Conservation (phyloP, 2,329 filamentous ascomycete species). For the Aspergillus neotritici region DNA sequence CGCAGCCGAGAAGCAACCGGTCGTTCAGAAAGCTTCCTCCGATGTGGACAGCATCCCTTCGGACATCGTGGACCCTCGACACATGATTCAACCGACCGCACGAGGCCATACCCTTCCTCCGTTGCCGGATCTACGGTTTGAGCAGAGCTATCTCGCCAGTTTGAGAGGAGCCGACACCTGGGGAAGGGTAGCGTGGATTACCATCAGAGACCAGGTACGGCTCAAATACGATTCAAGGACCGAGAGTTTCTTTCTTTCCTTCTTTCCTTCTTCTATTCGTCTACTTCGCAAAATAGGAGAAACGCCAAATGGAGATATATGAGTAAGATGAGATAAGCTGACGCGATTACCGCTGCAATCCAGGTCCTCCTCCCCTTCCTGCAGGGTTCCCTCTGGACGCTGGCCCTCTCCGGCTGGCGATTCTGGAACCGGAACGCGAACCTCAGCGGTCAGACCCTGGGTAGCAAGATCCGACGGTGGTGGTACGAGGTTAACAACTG, state of each 20-base stretch:
- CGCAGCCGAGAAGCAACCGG: constrained; percentile 59
- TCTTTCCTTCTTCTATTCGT: too few species aligned
- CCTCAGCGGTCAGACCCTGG: constrained; percentile 69
- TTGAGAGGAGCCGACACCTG: constrained; percentile 73
- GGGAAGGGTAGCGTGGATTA: constrained; percentile 78
- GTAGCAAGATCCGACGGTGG: constrained; percentile 76
- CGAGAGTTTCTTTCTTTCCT: too few species aligned
- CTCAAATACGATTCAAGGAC: background rate
- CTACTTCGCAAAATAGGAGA: too few species aligned
- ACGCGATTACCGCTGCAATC: background rate
- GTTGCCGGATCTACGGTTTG: constrained; percentile 79
- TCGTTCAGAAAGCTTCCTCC: constrained; percentile 46
- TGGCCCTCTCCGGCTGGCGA: constrained; percentile 80
- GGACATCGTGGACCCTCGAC: constrained; percentile 40
- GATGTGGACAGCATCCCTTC: constrained; percentile 44
- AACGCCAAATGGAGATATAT: too few species aligned
- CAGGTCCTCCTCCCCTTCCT: constrained; percentile 79
- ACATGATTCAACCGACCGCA: constrained; percentile 30
- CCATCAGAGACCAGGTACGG: constrained; percentile 75
- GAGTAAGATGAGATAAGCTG: background rate
- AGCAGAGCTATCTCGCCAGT: constrained; percentile 95
- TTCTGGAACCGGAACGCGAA: constrained; percentile 77
- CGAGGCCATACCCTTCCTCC: constrained; percentile 58
- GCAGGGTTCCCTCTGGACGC: constrained; percentile 84
- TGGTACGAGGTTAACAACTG: constrained; percentile 96